Conservation (phyloP, 2,329 filamentous ascomycete genomes). For the Penicillium decumbens region DNA sequence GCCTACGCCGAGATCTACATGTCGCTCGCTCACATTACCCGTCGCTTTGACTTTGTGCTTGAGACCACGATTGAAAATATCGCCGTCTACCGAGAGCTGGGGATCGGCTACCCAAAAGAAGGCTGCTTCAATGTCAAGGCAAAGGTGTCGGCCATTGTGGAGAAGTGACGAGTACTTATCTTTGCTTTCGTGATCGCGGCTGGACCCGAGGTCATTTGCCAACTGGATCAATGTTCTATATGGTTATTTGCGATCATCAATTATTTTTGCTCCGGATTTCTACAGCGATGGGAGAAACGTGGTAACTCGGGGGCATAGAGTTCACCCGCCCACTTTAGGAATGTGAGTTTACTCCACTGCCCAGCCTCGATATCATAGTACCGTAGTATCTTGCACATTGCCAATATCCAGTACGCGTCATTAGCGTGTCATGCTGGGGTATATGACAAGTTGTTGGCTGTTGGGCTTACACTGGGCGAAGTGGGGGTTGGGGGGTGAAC, state of each 20-base stretch:
- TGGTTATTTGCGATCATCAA: not conserved
- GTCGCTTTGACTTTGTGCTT: conserved; percentile 16
- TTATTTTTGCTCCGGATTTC: not conserved
- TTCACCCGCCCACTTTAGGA: not conserved
- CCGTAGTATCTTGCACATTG: no score
- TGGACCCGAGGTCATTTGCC: not conserved
- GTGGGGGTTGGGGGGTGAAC: no score
- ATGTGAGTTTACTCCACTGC: not conserved
- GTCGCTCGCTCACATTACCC: conserved; percentile 19
- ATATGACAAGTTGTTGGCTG: no score
- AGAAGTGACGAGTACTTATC: conserved; percentile 7
- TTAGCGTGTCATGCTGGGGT: no score
- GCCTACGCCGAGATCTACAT: conserved; percentile 23
- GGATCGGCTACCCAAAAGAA: conserved; percentile 13
- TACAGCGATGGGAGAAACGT: not conserved
- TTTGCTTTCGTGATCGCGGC: not conserved
- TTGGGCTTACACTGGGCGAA: no score
- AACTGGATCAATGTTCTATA: no score
- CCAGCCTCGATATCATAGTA: not conserved
- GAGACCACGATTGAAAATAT: conserved; percentile 18
- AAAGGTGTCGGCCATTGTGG: conserved; percentile 12
- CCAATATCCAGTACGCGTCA: no score
- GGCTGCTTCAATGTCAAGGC: conserved; percentile 17
- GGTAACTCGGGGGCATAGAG: not conserved
- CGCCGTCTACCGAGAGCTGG: conserved; percentile 19